Conservation (phyloP, 441 rosid species). For the Omphalea diandra region DNA sequence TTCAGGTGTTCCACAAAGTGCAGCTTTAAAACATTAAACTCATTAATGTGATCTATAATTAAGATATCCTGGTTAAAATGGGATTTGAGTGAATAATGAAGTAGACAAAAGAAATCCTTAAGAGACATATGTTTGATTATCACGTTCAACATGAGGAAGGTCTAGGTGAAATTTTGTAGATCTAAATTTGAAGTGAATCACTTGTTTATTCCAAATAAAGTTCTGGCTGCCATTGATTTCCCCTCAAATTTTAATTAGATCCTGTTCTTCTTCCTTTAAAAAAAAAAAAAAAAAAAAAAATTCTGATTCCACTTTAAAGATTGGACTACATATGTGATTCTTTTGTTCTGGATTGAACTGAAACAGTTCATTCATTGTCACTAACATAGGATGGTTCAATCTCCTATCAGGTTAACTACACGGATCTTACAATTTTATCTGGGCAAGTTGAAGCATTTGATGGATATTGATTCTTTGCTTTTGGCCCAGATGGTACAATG, state of each 20-base stretch:
- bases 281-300: too few relatives aligned
- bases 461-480: slow-evolving; percentile 6
- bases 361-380: slow-evolving; percentile 10
- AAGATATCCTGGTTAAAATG: neutral
- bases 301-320: too few relatives aligned
- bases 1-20: neutral
- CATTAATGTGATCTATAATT: neutral
- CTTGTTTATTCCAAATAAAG: neutral
- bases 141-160: neutral
- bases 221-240: slow-evolving; percentile 1
- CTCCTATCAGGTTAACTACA: slow-evolving; percentile 24
- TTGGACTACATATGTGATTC: too few relatives aligned
- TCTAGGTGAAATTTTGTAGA: neutral
- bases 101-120: neutral
- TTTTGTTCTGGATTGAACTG: slow-evolving; percentile 5
- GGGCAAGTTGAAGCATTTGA: slow-evolving; percentile 8
- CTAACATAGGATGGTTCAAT: slow-evolving; percentile 13
- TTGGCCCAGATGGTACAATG: neutral
- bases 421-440: slow-evolving; percentile 16
- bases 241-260: neutral
- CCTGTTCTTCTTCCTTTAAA: neutral
- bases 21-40: neutral
- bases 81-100: neutral
- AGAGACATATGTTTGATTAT: neutral
- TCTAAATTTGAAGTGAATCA: neutral